phyloP scores from a whole-genome alignment of 305 asterid genomes.

The Fraxinus platypoda region DNA sequence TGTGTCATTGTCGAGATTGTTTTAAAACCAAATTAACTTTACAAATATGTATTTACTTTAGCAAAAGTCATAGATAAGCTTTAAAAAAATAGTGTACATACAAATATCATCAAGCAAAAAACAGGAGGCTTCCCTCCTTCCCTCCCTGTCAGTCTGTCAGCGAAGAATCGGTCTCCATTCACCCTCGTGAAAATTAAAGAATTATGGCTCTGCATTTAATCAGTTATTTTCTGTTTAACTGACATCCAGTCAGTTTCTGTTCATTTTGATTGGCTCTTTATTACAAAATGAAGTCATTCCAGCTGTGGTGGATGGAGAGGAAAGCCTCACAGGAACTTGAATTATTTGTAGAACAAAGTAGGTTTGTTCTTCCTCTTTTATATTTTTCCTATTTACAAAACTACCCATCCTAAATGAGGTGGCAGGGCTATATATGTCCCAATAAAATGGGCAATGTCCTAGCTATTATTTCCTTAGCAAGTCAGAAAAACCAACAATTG shows the following conservation, averaged over 20 bases:
- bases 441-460: not conserved
- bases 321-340: not conserved
- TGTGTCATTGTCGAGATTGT: not conserved
- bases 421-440: not conserved
- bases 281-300: not conserved
- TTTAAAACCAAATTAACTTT: not conserved
- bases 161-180: not conserved
- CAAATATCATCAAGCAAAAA: slow-evolving; percentile 19
- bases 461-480: not conserved
- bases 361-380: not conserved
- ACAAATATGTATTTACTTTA: not conserved
- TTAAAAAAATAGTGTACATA: slow-evolving; percentile 10
- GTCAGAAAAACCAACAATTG: slow-evolving; percentile 1
- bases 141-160: not conserved
- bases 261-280: not conserved
- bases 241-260: not conserved
- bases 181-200: not conserved
- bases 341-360: not conserved
- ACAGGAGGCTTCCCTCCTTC: not conserved
- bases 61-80: slow-evolving; percentile 8
- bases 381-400: not conserved
- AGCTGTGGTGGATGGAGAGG: not conserved
- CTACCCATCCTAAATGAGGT: not conserved
- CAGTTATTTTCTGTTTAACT: not conserved
- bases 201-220: not conserved